Evolutionary conservation across 345 rosid species (phyloP).

Genomic region (Hypericum androsaemum): DNA sequence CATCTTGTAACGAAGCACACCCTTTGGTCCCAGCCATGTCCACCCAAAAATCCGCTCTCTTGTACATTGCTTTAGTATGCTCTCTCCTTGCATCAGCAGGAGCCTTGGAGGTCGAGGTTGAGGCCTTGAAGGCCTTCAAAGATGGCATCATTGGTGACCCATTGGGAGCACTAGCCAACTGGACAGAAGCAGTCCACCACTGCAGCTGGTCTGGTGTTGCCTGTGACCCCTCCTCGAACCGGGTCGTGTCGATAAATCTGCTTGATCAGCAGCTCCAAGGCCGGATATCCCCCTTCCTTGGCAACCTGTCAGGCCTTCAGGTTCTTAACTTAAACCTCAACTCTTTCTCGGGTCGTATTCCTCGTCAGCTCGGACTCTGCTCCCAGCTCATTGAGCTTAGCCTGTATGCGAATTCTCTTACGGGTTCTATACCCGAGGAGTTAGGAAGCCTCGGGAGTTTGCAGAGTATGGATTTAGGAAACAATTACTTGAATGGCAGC

Average conservation of each 20-base stretch:
- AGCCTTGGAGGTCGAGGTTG: constrained; percentile 32
- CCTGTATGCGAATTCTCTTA: constrained; percentile 44
- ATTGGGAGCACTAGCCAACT: constrained; percentile 40
- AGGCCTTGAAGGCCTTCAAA: constrained; percentile 56
- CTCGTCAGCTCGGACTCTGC: constrained; percentile 48
- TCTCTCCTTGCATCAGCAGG: background rate
- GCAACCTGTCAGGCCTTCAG: constrained; percentile 73
- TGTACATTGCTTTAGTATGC: too few relatives aligned
- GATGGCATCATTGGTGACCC: constrained; percentile 44
- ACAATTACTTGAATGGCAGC: constrained; percentile 47
- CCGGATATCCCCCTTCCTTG: constrained; percentile 46
- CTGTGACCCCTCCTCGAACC: constrained; percentile 37
- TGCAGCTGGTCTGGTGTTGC: constrained; percentile 80
- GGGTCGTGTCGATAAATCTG: constrained; percentile 39
- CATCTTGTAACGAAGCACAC: too few relatives aligned
- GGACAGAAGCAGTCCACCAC: constrained; percentile 48
- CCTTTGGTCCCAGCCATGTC: too few relatives aligned
- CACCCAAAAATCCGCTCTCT: too few relatives aligned
- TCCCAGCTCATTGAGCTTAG: constrained; percentile 36
- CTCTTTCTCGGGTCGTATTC: constrained; percentile 46
- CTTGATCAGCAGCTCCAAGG: constrained; percentile 61
- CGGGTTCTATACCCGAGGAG: constrained; percentile 56
- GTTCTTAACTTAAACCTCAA: constrained; percentile 76
- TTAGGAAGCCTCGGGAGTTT: constrained; percentile 47
- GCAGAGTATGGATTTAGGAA: constrained; percentile 44